Base-by-base conservation (phyloP, 257 asterid genomes). In the Solanum ossicruentum region DNA sequence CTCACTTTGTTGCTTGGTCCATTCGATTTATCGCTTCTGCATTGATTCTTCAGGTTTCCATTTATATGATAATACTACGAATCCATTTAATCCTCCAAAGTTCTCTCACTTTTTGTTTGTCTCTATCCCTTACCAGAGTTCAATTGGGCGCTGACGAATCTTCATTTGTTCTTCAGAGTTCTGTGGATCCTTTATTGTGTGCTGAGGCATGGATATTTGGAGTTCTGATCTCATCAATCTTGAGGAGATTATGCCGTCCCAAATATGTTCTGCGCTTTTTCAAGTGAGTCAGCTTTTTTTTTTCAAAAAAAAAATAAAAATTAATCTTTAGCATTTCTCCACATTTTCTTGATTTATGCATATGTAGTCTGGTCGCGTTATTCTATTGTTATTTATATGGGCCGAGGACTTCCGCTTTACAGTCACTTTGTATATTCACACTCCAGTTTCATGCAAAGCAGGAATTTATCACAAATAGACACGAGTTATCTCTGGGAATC, bases 31-130 rank as follows among this genome's bases (percentile, higher is more conserved):
- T 96, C 86, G 94, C 99, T 82, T 89, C 95, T 60, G 91, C 89
- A 18, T 80, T 93, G 94, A 89, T 96, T 90, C 96, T 96, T 89
- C 97, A 96, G 99, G 99, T 96, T 86, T 86, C 52, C 10, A 41
- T 47, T 80, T 82, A 23, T 43, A 20, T 56, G 23, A 23, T 83
- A 28, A 39, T 69, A 23, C 36, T 43, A 80, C 1, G 26, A 75
- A 13, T 69, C 78, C 26, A 1, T 23, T 58, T 49, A 32, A 18
- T 58, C 84, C 56, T 81, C 58, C 72, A 60, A 57, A 57, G 43
- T 57, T 65, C 84, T 58, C 57, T 21, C 39, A 10, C 39, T 81
- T 82, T 81, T 36, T 65, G 3, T 41, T 43, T 10, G 82, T 49
- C 21, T 49, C 16, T 1, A 77, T 26, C 61, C 63, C 61, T 51